phyloP scores from a whole-genome alignment of 139 green algal species.

The Chlamydomonas incerta region DNA sequence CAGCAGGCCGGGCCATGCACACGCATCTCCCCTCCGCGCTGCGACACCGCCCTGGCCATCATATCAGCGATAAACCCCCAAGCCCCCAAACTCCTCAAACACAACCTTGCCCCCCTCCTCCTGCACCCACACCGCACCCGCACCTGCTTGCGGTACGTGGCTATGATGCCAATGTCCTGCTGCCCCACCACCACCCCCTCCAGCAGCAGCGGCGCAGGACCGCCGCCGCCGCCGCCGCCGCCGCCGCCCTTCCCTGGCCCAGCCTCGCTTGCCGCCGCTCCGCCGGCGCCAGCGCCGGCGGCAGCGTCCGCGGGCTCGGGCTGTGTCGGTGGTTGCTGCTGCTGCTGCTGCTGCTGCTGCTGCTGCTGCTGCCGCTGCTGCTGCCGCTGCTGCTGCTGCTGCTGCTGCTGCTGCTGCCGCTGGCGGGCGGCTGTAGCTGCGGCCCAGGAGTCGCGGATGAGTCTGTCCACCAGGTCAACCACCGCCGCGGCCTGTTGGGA shows the following conservation, averaged over 20 bases:
- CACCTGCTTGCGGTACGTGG: conserved; percentile 79
- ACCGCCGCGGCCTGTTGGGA: conserved; percentile 45
- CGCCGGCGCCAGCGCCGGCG: too few species aligned
- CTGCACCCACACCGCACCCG: not conserved
- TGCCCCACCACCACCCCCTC: conserved; percentile 54
- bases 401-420: not conserved
- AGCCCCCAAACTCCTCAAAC: too few species aligned
- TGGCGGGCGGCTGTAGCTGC: not conserved
- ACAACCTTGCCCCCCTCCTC: too few species aligned
- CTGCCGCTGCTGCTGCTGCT: not conserved
- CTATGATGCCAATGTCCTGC: conserved; percentile 76
- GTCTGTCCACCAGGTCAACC: conserved; percentile 63
- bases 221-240: not conserved
- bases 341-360: not conserved
- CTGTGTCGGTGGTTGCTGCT: not conserved
- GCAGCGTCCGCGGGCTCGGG: too few species aligned
- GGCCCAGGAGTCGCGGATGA: conserved; percentile 45
- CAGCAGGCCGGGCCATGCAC: too few species aligned
- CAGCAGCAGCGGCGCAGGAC: not conserved
- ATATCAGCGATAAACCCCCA: too few species aligned
- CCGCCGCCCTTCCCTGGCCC: not conserved
- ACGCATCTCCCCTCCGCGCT: too few species aligned
- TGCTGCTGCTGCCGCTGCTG: not conserved
- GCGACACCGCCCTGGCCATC: too few species aligned
- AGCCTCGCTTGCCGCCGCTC: too few species aligned